Conservation (phyloP, 2,329 filamentous ascomycete species). For the Calonectria fujianensis region DNA sequence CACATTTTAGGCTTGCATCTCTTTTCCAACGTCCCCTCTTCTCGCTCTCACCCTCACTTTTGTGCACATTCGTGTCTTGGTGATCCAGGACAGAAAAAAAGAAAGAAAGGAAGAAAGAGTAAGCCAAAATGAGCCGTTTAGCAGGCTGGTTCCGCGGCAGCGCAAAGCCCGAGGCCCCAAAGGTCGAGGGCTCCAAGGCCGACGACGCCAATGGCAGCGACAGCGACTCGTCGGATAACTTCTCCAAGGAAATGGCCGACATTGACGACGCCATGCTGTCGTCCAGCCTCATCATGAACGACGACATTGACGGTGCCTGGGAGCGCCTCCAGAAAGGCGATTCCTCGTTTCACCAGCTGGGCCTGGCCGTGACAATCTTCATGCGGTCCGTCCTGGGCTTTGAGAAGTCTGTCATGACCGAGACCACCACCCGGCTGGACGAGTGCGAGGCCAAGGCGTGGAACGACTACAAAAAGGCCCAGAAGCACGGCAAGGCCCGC, state of each 20-base stretch:
- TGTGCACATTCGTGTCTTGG: not conserved
- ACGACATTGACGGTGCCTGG: slow-evolving; percentile 92
- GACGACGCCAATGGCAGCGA: slow-evolving; percentile 59
- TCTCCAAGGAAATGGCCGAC: slow-evolving; percentile 70
- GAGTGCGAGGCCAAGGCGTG: slow-evolving; percentile 86
- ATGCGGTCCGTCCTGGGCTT: slow-evolving; percentile 91
- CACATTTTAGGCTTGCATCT: slow-evolving; percentile 24
- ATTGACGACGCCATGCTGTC: slow-evolving; percentile 78
- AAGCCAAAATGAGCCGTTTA: slow-evolving; percentile 67
- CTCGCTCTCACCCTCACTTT: not conserved
- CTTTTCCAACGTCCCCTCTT: slow-evolving; percentile 18
- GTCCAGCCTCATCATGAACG: slow-evolving; percentile 86
- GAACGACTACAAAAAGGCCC: slow-evolving; percentile 84
- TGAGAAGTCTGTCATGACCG: slow-evolving; percentile 92
- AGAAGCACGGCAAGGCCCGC: slow-evolving; percentile 72
- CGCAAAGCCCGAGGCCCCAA: slow-evolving; percentile 54
- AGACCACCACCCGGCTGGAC: slow-evolving; percentile 83
- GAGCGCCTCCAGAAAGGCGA: slow-evolving; percentile 80
- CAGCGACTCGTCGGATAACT: slow-evolving; percentile 52
- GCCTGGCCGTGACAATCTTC: slow-evolving; percentile 87
- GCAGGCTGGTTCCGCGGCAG: slow-evolving; percentile 71
- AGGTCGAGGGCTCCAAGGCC: slow-evolving; percentile 13
- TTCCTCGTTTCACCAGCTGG: slow-evolving; percentile 93
- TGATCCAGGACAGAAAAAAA: not conserved
- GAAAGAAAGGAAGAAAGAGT: no score